Conservation (phyloP, 2,329 filamentous ascomycete genomes). For the Dichotomopilus funicola region DNA sequence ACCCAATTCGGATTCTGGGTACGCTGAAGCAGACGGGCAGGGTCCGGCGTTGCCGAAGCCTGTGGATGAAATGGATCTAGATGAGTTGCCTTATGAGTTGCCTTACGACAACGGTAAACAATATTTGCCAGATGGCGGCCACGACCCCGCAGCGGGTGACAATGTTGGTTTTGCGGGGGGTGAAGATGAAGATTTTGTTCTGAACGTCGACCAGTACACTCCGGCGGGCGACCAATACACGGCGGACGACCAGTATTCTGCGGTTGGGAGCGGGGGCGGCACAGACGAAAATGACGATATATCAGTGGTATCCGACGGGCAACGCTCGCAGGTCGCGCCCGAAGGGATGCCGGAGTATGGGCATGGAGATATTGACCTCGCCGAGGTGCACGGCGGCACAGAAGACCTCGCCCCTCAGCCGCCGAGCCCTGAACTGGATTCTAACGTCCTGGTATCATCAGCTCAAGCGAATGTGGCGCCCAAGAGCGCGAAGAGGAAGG, state of each 20-base stretch:
- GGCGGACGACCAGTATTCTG: background rate
- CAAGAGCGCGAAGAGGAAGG: slow-evolving; percentile 9
- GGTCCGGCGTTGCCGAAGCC: background rate
- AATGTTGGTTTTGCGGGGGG: too few species aligned
- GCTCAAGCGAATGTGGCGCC: background rate
- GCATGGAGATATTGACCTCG: background rate
- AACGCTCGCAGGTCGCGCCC: background rate
- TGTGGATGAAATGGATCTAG: background rate
- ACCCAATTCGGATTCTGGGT: background rate
- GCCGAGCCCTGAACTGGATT: background rate
- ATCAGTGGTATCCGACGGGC: background rate
- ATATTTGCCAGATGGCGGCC: too few species aligned
- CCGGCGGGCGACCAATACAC: background rate
- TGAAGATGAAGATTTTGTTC: too few species aligned
- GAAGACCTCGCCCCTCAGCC: background rate
- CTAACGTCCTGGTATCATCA: background rate
- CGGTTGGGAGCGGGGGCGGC: background rate
- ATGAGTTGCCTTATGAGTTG: background rate
- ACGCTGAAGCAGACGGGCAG: background rate
- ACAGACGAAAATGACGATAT: background rate
- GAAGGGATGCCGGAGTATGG: background rate
- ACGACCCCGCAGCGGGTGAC: too few species aligned
- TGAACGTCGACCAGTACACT: too few species aligned
- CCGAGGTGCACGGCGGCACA: background rate
- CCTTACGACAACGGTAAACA: background rate